Evolutionary conservation across 1,284 basidiomycete genomes (phyloP).

Genomic region (Boletus semigastroideus): DNA sequence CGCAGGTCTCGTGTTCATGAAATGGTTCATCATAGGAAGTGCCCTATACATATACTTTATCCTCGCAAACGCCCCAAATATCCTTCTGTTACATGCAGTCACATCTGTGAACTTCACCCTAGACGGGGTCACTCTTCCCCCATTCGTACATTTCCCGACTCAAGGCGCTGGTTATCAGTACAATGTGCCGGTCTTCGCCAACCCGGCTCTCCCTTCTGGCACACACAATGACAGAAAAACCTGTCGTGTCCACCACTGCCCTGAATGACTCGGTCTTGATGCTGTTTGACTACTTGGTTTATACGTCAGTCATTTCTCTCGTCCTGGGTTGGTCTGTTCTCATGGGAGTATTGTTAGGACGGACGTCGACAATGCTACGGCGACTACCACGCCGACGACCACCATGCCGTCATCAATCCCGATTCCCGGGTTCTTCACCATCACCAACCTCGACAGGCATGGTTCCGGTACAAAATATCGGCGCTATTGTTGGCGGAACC

Average conservation of each 20-base stretch:
- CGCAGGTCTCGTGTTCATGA: not conserved
- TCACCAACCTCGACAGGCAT: not conserved
- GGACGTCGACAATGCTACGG: not conserved
- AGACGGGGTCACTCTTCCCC: not conserved
- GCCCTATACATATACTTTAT: constrained; percentile 24
- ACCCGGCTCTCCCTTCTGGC: constrained; percentile 4
- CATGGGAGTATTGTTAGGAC: constrained; percentile 5
- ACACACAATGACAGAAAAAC: constrained; percentile 15
- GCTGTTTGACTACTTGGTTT: constrained; percentile 19
- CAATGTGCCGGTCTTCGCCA: constrained; percentile 18
- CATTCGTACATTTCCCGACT: not conserved
- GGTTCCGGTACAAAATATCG: not conserved
- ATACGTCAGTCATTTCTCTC: constrained; percentile 8
- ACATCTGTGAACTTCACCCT: constrained; percentile 13
- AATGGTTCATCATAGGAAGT: constrained; percentile 7
- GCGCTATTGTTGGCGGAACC: constrained; percentile 9
- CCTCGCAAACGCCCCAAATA: not conserved
- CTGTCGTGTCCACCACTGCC: not conserved
- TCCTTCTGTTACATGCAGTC: not conserved
- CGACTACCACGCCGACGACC: not conserved
- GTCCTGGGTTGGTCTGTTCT: not conserved
- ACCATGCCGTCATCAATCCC: not conserved
- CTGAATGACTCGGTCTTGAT: constrained; percentile 1
- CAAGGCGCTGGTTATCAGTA: constrained; percentile 10
- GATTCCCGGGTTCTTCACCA: not conserved